Evolutionary conservation across 2,329 filamentous ascomycete genomes (phyloP), one percentile per base, ranked within the genome.

Genomic region (Colletotrichum aenigma): DNA sequence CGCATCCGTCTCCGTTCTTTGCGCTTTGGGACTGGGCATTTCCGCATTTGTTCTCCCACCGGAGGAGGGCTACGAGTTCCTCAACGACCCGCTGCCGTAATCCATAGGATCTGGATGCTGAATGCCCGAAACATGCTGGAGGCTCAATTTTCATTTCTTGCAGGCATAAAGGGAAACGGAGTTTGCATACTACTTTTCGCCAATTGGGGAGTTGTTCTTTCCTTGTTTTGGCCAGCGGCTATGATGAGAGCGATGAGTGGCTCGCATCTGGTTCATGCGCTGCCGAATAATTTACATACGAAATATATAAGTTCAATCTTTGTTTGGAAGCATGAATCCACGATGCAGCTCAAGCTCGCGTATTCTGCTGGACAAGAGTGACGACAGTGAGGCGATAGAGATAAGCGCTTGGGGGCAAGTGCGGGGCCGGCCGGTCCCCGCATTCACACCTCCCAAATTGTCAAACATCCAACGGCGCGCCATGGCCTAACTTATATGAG

Each of bases 31-130:
- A 15, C 87, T 98, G 70, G 87, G 90, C 1, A 85, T 92, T 13
- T 94, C 94, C 3, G 94, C 93, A 7, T 91, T 92, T 75, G 84
- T 94, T 26, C 87, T 98, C 58, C 94, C 95, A 1, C 90, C 92
- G 1, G 96, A 98, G 83, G 95, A 94, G 80, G 96, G 95, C 71
- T 98, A 98, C 86, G 95, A 98, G 83, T 90, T 95, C 77, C 81
- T 91, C 76, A 81, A 85, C 15, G 89, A 91, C 32, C 85, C 87
- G 4, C 73, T 86, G 24, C 75, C 77, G 12, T 78, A 24, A 60
- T 52, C 6, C 43, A 52, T 21, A 7, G 38, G 13, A 21, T 12
- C 1, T 21, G 13, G 10, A 26, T 43, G 21, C 0, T 24, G 9
- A 21, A 12, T 30, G 24, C 32, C 15, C 21, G 15, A 4, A 26